Evolutionary conservation across 805 yeast genomes (phyloP).

Genomic region (Lachancea fermentati): DNA sequence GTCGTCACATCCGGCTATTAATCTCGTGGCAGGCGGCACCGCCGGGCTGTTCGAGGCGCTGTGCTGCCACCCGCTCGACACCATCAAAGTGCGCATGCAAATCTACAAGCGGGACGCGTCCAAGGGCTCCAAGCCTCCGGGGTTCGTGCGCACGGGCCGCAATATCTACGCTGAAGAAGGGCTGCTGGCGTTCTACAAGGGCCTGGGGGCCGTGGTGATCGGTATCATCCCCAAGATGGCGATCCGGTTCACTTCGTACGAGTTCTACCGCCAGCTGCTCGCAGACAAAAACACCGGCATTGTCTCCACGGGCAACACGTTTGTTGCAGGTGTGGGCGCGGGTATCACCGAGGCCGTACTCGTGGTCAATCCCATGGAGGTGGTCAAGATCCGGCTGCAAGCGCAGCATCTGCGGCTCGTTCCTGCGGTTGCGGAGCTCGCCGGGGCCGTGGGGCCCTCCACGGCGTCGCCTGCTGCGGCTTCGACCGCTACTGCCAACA

Average conservation of each 20-base stretch:
- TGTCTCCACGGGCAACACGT: constrained; percentile 69
- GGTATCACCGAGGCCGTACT: constrained; percentile 94
- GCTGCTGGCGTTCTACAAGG: constrained; percentile 82
- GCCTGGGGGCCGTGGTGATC: constrained; percentile 93
- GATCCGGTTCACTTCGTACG: constrained; percentile 90
- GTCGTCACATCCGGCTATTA: constrained; percentile 46
- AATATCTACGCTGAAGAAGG: constrained; percentile 76
- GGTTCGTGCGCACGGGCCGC: constrained; percentile 77
- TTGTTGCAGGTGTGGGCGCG: constrained; percentile 93
- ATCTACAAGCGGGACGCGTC: constrained; percentile 65
- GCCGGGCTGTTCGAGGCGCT: constrained; percentile 98
- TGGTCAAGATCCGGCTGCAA: constrained; percentile 91
- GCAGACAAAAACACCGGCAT: constrained; percentile 54
- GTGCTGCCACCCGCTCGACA: constrained; percentile 96
- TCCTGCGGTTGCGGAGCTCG: constrained; percentile 6
- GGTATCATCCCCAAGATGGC: constrained; percentile 99
- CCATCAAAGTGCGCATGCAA: constrained; percentile 97
- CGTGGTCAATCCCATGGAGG: constrained; percentile 96
- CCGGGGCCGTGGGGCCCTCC: constrained; percentile 8
- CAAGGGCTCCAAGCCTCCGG: constrained; percentile 60
- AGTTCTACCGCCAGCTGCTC: constrained; percentile 70
- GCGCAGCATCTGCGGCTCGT: constrained; percentile 68
- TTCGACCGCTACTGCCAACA: constrained; percentile 7
- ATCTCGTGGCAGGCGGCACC: constrained; percentile 87
- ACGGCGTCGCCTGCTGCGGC: constrained; percentile 4